Evolutionary conservation across 768 basidiomycete species (phyloP).

Genomic region (Podaxis mareebaensis): DNA sequence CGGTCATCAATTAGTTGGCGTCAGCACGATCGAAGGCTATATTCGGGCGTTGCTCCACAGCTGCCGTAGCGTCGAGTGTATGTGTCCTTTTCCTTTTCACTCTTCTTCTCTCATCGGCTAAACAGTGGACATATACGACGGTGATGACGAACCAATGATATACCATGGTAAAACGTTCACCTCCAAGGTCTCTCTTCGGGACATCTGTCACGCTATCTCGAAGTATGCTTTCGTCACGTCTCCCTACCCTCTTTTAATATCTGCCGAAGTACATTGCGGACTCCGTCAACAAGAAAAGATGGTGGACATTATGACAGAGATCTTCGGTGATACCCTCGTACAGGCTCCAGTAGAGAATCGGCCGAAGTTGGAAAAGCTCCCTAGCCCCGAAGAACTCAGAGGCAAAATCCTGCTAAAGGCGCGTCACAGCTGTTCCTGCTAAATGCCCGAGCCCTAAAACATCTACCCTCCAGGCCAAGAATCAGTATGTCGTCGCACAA

Average conservation of each 20-base stretch:
- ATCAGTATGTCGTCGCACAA: constrained; percentile 77
- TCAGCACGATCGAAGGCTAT: constrained; percentile 90
- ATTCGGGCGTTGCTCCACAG: constrained; percentile 87
- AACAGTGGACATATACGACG: constrained; percentile 91
- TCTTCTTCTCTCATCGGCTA: constrained; percentile 7
- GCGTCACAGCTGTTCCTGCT: constrained; percentile 18
- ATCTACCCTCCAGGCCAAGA: constrained; percentile 58
- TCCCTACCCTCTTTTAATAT: constrained; percentile 90
- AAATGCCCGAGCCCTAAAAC: not conserved
- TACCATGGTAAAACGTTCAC: constrained; percentile 92
- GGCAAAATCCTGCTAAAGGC: constrained; percentile 85
- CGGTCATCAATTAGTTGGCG: constrained; percentile 84
- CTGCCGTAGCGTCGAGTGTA: constrained; percentile 93
- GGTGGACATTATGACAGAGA: constrained; percentile 67
- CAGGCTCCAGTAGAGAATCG: constrained; percentile 42
- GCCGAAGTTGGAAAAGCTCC: constrained; percentile 54
- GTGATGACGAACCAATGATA: constrained; percentile 79
- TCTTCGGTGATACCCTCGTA: constrained; percentile 44
- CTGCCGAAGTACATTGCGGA: constrained; percentile 88
- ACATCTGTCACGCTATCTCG: constrained; percentile 78
- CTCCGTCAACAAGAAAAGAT: constrained; percentile 78
- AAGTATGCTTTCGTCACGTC: constrained; percentile 92
- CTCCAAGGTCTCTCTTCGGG: constrained; percentile 75
- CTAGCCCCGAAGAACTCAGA: constrained; percentile 84
- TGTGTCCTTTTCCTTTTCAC: constrained; percentile 28